phyloP scores from a whole-genome alignment of 2,329 filamentous ascomycete genomes.

The Calonectria honghensis region DNA sequence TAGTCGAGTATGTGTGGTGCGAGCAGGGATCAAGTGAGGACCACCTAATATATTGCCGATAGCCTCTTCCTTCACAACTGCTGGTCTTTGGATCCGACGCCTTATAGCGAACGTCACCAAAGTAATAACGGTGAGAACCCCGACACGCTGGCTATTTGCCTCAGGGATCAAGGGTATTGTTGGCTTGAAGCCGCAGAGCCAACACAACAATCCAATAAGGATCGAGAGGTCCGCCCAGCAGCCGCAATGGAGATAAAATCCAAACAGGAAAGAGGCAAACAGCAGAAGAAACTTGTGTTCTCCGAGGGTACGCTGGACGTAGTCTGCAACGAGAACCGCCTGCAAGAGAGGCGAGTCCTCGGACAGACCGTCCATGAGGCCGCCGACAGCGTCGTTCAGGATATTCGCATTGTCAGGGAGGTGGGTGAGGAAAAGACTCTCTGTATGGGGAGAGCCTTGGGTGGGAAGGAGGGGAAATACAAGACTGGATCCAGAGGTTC shows the following conservation, averaged over 20 bases:
- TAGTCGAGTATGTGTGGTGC: constrained; percentile 79
- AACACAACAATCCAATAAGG: constrained; percentile 51
- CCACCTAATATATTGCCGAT: constrained; percentile 30
- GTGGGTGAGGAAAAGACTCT: constrained; percentile 19
- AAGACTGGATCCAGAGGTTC: constrained; percentile 19
- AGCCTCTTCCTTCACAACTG: neutral
- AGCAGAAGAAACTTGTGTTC: neutral
- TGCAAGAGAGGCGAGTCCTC: constrained; percentile 51
- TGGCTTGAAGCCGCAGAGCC: constrained; percentile 40
- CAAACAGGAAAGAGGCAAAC: constrained; percentile 27
- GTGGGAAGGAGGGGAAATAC: constrained; percentile 30
- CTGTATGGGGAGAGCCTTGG: constrained; percentile 22
- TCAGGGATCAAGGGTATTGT: constrained; percentile 11
- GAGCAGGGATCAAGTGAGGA: constrained; percentile 78
- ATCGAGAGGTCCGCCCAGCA: constrained; percentile 52
- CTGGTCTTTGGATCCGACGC: constrained; percentile 9
- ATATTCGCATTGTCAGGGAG: constrained; percentile 41
- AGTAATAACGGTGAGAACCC: constrained; percentile 18
- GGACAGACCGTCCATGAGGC: constrained; percentile 55
- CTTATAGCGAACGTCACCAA: constrained; percentile 2
- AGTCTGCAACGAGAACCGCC: constrained; percentile 48
- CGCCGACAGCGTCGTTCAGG: constrained; percentile 25
- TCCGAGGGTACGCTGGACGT: constrained; percentile 41
- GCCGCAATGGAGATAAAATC: constrained; percentile 49
- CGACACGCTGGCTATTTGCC: constrained; percentile 31